phyloP scores from a whole-genome alignment of 2,329 filamentous ascomycete genomes.

The Fusarium sp. region DNA sequence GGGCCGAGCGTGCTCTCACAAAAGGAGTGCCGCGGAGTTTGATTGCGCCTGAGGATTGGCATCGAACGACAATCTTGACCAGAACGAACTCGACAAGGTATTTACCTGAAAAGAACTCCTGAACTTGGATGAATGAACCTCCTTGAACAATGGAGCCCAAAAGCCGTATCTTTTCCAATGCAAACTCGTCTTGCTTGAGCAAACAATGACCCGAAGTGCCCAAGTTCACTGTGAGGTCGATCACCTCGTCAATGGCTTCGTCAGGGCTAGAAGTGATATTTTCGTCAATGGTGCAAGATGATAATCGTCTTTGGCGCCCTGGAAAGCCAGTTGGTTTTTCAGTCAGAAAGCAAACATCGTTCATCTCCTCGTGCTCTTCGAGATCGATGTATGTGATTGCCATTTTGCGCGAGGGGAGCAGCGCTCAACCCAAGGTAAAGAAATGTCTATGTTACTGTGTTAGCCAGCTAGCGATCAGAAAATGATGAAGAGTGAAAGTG shows the following conservation, averaged over 20 bases:
- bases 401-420: conserved; percentile 18
- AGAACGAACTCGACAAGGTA: conserved; percentile 57
- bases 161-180: conserved; percentile 37
- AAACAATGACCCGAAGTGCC: conserved; percentile 19
- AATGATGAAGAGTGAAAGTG: background rate
- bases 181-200: conserved; percentile 45
- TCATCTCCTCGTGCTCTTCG: conserved; percentile 13
- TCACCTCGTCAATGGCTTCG: conserved; percentile 44
- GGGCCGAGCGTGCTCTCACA: conserved; percentile 54
- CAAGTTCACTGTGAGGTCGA: conserved; percentile 55
- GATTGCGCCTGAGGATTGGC: conserved; percentile 34
- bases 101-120: conserved; percentile 36
- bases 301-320: conserved; percentile 20
- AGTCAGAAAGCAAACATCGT: conserved; percentile 40
- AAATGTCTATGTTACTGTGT: conserved; percentile 19
- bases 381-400: conserved; percentile 12
- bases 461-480: background rate
- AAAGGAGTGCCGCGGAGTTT: conserved; percentile 59
- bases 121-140: conserved; percentile 52
- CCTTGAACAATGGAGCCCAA: conserved; percentile 31
- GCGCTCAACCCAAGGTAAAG: conserved; percentile 9
- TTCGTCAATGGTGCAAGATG: conserved; percentile 48
- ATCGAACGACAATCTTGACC: conserved; percentile 60
- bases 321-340: conserved; percentile 8
- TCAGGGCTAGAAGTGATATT: conserved; percentile 3